phyloP scores from a whole-genome alignment of 495 filamentous ascomycete genomes.

The Neurospora sp. region DNA sequence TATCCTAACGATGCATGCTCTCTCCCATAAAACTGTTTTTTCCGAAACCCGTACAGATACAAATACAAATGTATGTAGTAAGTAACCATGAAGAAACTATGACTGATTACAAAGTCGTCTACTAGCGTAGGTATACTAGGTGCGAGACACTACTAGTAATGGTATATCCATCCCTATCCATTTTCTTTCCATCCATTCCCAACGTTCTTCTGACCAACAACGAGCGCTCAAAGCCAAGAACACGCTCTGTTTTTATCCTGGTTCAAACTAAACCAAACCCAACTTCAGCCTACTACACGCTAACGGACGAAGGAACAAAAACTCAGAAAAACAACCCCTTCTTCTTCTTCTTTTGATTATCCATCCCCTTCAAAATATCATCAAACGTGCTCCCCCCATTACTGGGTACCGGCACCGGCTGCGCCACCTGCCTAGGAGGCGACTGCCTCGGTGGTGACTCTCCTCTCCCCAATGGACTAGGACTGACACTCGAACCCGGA shows the following conservation, averaged over 20 bases:
- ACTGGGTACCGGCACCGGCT: neutral
- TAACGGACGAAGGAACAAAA: neutral
- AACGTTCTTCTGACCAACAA: neutral
- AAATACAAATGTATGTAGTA: no score
- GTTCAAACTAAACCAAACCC: neutral
- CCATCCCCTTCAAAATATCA: slow-evolving; percentile 49
- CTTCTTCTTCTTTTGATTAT: slow-evolving; percentile 29
- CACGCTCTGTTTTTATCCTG: neutral
- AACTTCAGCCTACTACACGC: neutral
- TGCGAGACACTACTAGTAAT: no score
- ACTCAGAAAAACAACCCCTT: slow-evolving; percentile 33
- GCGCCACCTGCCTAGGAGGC: neutral
- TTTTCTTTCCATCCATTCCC: neutral
- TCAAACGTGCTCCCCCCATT: slow-evolving; percentile 45
- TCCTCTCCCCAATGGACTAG: neutral
- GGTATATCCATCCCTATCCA: neutral
- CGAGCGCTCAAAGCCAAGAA: neutral
- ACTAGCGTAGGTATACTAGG: neutral
- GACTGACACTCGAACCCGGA: neutral
- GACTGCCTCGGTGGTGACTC: neutral
- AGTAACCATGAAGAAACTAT: no score
- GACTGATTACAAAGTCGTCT: no score
- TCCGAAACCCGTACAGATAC: no score
- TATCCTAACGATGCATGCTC: no score
- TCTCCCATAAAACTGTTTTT: no score